Percentiles rank a stretch among this genome's conserved stretches.
Conservation (phyloP, 495 filamentous ascomycete species). For the Trichoderma asperelloides region DNA sequence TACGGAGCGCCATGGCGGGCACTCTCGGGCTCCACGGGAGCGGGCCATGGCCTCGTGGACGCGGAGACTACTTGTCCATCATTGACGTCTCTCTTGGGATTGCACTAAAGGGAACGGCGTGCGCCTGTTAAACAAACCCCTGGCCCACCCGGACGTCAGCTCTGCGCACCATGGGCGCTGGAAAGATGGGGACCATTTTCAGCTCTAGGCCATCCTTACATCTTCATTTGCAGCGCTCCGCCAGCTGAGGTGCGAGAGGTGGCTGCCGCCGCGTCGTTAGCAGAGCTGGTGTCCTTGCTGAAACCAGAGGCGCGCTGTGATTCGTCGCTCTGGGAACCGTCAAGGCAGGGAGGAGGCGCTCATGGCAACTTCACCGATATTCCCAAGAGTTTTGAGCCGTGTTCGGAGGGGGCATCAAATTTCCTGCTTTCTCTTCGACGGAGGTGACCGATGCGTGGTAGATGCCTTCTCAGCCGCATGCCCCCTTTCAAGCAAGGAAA, state of each 20-base stretch:
- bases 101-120: neutral
- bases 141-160: constrained; percentile 4
- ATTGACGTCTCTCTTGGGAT: neutral
- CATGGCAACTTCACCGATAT: neutral
- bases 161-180: neutral
- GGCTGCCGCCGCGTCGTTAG: neutral
- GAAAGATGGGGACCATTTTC: neutral
- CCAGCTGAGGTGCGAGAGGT: neutral
- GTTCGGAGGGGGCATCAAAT: neutral
- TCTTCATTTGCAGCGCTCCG: neutral
- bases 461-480: neutral
- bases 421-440: neutral
- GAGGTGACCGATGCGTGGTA: neutral
- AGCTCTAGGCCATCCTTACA: neutral
- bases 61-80: neutral
- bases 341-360: neutral
- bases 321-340: neutral
- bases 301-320: neutral
- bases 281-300: neutral
- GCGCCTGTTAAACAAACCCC: constrained; percentile 1
- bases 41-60: constrained; percentile 8
- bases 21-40: neutral
- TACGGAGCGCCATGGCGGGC: neutral
- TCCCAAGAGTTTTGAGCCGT: neutral
- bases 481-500: neutral